A percentile compares a stretch with the other conserved stretches of the same genome.
Conservation (phyloP, 2,329 filamentous ascomycete genomes). For the Diaporthe nobilis region DNA sequence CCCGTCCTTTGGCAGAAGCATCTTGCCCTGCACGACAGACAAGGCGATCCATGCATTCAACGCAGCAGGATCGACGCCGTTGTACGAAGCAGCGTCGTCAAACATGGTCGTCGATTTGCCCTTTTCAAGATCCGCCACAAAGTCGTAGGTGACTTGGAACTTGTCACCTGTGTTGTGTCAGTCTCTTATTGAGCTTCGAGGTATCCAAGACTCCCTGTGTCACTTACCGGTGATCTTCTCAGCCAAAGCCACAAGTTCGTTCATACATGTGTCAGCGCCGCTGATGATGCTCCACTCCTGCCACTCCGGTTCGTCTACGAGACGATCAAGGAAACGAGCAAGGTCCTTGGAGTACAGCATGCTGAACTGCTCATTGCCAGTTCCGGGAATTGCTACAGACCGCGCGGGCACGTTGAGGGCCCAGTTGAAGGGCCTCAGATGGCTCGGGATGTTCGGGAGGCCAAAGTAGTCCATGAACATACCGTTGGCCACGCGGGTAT, state of each 20-base stretch:
- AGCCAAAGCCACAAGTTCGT: neutral
- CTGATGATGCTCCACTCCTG: neutral
- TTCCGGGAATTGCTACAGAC: neutral
- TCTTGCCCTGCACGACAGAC: neutral
- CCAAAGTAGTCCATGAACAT: conserved; percentile 6
- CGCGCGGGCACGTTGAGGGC: neutral
- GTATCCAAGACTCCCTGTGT: neutral
- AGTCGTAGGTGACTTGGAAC: neutral
- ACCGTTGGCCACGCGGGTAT: neutral
- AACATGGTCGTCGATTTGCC: neutral
- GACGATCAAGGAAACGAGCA: neutral
- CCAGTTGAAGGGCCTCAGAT: neutral
- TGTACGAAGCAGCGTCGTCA: neutral
- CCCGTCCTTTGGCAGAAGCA: neutral
- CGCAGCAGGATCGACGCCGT: neutral
- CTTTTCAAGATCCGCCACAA: neutral
- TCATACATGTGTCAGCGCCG: neutral
- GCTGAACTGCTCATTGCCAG: neutral
- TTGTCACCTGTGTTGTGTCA: neutral
- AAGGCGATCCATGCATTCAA: neutral
- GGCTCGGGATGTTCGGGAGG: neutral
- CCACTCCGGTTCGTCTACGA: neutral
- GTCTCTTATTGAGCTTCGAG: neutral
- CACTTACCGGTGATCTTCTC: neutral
- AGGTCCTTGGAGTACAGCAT: neutral